Evolutionary conservation across 176 grass and related monocot genomes (phyloP).

Genomic region (Musa schizocarpa): DNA sequence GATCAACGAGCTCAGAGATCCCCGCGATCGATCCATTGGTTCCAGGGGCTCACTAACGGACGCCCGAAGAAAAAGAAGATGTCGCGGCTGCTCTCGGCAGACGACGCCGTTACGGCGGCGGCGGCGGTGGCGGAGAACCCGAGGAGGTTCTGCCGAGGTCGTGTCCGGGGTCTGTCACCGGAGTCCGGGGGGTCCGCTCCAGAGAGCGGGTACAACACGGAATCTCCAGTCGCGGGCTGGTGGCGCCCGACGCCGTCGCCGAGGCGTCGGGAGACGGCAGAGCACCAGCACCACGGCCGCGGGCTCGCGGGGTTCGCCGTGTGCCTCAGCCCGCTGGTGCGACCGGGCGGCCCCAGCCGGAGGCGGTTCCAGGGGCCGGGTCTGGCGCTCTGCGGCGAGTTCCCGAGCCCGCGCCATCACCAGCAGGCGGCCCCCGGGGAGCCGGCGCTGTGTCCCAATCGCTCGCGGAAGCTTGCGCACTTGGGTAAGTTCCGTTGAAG

Average conservation of each 20-base stretch:
- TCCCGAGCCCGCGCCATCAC: slow-evolving; percentile 57
- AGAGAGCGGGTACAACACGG: not conserved
- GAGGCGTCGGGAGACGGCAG: not conserved
- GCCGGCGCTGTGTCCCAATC: slow-evolving; percentile 37
- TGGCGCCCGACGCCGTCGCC: slow-evolving; percentile 43
- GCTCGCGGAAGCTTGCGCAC: slow-evolving; percentile 66
- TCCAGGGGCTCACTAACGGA: slow-evolving; percentile 25
- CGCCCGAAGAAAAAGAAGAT: slow-evolving; percentile 4
- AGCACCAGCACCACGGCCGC: slow-evolving; percentile 18
- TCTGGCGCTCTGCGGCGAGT: slow-evolving; percentile 38
- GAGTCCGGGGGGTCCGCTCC: not conserved
- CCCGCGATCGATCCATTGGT: slow-evolving; percentile 38
- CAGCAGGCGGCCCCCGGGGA: not conserved
- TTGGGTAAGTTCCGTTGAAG: slow-evolving; percentile 55
- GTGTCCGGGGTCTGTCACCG: slow-evolving; percentile 40
- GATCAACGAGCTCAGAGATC: not conserved
- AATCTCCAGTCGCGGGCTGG: slow-evolving; percentile 4
- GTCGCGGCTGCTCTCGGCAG: slow-evolving; percentile 6
- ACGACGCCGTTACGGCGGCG: slow-evolving; percentile 16
- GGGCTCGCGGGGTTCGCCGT: slow-evolving; percentile 31
- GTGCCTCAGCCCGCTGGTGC: slow-evolving; percentile 81
- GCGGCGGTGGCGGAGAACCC: not conserved
- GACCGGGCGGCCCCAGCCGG: slow-evolving; percentile 55
- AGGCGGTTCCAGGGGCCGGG: slow-evolving; percentile 34
- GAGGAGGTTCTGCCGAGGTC: not conserved